Evolutionary conservation across 208 protist species (phyloP).

Genomic region (Acanthamoeba sp.): DNA sequence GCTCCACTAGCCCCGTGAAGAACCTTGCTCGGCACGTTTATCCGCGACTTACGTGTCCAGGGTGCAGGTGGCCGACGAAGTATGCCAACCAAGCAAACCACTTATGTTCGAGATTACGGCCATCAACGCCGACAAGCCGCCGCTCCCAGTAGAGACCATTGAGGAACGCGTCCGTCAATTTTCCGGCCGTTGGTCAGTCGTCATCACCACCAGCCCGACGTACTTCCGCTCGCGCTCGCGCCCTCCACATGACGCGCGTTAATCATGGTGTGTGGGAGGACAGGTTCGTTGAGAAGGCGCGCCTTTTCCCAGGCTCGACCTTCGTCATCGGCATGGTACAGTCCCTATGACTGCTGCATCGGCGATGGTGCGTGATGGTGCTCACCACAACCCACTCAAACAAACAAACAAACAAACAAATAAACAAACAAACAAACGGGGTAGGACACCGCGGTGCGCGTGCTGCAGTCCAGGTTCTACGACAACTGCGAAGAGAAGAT

Average conservation of each 20-base stretch:
- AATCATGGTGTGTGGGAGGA: background rate
- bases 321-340: constrained; percentile 57
- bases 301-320: constrained; percentile 35
- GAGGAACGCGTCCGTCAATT: constrained; percentile 30
- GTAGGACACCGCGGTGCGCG: constrained; percentile 18
- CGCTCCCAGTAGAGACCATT: constrained; percentile 16
- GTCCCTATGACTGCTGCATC: background rate
- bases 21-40: background rate
- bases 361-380: background rate
- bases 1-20: background rate
- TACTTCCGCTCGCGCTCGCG: background rate
- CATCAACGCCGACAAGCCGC: constrained; percentile 69
- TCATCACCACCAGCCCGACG: constrained; percentile 38
- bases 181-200: constrained; percentile 21
- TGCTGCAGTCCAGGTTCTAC: constrained; percentile 46
- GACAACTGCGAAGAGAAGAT: constrained; percentile 52
- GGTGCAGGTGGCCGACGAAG: constrained; percentile 12
- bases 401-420: too few relatives aligned
- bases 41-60: background rate
- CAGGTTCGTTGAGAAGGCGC: constrained; percentile 54
- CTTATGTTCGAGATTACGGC: constrained; percentile 40
- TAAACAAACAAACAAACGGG: too few relatives aligned
- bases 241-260: background rate
- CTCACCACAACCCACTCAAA: too few relatives aligned
- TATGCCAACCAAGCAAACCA: constrained; percentile 10